These are phyloP conservation scores for Psilocybe cyanescens DNA, from an alignment of 768 basidiomycete species.

Conservation along the genomic window DNA sequence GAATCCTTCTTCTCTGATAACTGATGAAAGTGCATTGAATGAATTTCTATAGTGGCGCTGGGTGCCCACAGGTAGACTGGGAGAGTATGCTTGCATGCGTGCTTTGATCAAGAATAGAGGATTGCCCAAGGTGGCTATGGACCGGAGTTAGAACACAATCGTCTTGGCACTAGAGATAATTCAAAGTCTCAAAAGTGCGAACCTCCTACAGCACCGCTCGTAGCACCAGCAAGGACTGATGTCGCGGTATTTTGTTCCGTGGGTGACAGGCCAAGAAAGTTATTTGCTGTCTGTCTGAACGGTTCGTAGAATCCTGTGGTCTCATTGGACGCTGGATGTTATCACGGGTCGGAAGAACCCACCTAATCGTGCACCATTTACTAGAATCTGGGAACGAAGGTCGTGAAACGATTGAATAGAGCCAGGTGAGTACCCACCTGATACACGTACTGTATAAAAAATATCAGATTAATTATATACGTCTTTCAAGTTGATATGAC, in stretches of 20 bases:
- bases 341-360: neutral
- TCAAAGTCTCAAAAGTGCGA: neutral
- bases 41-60: neutral
- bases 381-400: neutral
- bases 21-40: neutral
- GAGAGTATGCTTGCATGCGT: conserved; percentile 1
- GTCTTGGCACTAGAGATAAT: neutral
- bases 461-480: neutral
- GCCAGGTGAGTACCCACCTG: neutral
- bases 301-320: neutral
- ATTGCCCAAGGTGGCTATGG: neutral
- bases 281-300: neutral
- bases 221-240: neutral
- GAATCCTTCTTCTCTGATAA: neutral
- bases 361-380: neutral
- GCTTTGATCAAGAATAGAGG: neutral
- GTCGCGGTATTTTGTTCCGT: neutral
- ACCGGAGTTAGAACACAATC: neutral
- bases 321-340: neutral
- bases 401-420: neutral
- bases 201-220: conserved; percentile 1
- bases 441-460: neutral
- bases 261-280: neutral
- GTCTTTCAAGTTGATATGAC: neutral
- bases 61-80: neutral